These are phyloP conservation scores for Paecilomyces variotii DNA, from an alignment of 2,329 filamentous ascomycete genomes.

Conservation along the genomic window DNA sequence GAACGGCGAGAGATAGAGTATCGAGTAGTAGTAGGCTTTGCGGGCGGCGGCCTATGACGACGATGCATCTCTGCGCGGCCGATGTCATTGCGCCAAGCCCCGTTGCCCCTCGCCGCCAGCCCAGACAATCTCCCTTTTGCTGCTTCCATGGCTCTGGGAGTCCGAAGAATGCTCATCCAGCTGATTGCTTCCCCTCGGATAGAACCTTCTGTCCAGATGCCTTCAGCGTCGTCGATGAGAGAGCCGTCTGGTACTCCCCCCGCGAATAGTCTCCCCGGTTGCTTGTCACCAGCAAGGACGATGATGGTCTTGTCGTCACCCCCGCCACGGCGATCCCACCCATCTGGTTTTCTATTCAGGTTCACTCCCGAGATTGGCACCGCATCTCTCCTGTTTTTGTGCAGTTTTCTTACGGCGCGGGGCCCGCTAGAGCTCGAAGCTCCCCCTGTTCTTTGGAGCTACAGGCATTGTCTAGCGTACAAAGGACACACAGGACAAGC, in stretches of 20 bases:
- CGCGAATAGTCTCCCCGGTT: background rate
- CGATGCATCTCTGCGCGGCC: slow-evolving; percentile 3
- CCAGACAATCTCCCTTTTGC: too few species aligned
- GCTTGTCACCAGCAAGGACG: background rate
- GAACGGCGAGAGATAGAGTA: slow-evolving; percentile 1
- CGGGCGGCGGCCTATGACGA: slow-evolving; percentile 8
- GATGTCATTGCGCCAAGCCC: slow-evolving; percentile 9
- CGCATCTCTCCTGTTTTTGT: background rate
- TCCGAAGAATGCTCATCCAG: too few species aligned
- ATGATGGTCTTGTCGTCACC: slow-evolving; percentile 1
- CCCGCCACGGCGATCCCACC: slow-evolving; percentile 2
- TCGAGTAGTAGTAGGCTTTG: background rate
- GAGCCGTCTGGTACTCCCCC: background rate
- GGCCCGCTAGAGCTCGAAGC: background rate
- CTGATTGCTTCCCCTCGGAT: background rate
- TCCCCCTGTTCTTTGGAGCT: background rate
- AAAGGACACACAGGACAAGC: background rate
- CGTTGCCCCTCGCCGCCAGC: background rate
- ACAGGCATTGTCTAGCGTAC: background rate
- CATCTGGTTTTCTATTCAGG: background rate
- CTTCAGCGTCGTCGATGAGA: background rate
- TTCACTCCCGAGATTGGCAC: background rate
- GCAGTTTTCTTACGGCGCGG: background rate
- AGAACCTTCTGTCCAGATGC: background rate
- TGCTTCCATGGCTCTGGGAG: too few species aligned